Conservation (phyloP, 495 filamentous ascomycete genomes). For the Penicillium dipodomyicola region DNA sequence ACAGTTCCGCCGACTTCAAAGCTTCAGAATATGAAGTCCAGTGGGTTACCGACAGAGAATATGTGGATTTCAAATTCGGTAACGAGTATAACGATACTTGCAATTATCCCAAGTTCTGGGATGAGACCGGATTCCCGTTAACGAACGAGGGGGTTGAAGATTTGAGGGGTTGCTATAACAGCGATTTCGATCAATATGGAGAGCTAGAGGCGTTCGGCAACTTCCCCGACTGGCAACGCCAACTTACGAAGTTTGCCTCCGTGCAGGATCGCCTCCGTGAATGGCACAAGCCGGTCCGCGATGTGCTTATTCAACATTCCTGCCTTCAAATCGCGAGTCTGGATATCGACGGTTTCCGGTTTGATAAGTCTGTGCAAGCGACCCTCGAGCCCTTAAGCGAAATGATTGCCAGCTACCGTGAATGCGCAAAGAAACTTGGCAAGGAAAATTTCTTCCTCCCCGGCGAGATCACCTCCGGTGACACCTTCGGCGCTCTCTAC, state of each 20-base stretch:
- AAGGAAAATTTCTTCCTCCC: constrained; percentile 51
- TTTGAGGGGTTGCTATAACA: constrained; percentile 37
- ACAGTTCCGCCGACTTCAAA: constrained; percentile 41
- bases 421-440: constrained; percentile 39
- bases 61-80: constrained; percentile 39
- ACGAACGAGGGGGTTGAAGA: constrained; percentile 26
- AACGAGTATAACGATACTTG: constrained; percentile 35
- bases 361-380: constrained; percentile 49
- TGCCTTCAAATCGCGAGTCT: constrained; percentile 44
- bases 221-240: constrained; percentile 42
- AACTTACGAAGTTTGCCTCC: constrained; percentile 41
- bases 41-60: constrained; percentile 42
- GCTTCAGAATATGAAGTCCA: constrained; percentile 42
- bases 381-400: constrained; percentile 47
- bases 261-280: constrained; percentile 45
- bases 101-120: constrained; percentile 38
- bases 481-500: constrained; percentile 37
- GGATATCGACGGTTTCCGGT: constrained; percentile 50
- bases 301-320: constrained; percentile 32
- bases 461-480: constrained; percentile 46
- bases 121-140: constrained; percentile 41
- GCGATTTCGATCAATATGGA: constrained; percentile 45
- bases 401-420: constrained; percentile 38
- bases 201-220: constrained; percentile 44
- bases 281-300: constrained; percentile 37